Base-by-base conservation (phyloP, 345 rosid genomes). In the Citrus cavaleriei region DNA sequence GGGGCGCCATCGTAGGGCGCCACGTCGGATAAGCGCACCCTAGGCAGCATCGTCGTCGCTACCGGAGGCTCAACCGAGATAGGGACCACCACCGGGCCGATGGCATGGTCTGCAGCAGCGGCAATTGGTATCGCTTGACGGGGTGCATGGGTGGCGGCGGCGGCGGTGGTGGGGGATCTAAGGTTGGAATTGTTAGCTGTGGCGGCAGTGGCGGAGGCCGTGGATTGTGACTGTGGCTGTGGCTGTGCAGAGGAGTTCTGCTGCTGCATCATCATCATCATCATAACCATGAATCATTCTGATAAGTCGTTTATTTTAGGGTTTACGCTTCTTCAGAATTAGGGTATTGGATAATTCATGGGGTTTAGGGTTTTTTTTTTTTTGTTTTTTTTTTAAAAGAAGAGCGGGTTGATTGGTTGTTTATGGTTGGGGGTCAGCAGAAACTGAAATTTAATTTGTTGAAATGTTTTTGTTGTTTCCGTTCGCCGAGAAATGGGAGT, bases 1-100 rank as follows among this genome's bases (percentile, higher is more conserved):
- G 98, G 95, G 55, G 94, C 91, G 64, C 99, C 99, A 60, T 93
- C 98, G 59, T 91, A 90, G 25, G 94, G 88, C 22, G 86, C 46
- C 37, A 96, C 85, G 54, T 96, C 97, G 18, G 90, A 89, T 22
- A 96, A 83, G 65, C 97, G 83, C 57, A 96, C 93, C 86, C 92
- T 90, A 28, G 93, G 89, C 57, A 89, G 85, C 82, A 77, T 78
- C 80, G 71, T 76, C 79, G 72, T 78, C 80, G 73, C 72, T 78
- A 68, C 72, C 49, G 81, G 79, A 22, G 88, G 80, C 79, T 83
- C 83, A 35, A 86, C 77, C 19, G 91, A 76, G 34, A 85, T 81
- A 27, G 89, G 84, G 64, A 84, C 73, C 46, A 83, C 73, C 46
- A 81, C 86, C 51, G 88, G 83, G 25, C 68, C 76, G n/a, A 72